These are phyloP conservation scores for Phytophthora cajani DNA, from an alignment of 352 stramenopile species.

Conservation along the genomic window DNA sequence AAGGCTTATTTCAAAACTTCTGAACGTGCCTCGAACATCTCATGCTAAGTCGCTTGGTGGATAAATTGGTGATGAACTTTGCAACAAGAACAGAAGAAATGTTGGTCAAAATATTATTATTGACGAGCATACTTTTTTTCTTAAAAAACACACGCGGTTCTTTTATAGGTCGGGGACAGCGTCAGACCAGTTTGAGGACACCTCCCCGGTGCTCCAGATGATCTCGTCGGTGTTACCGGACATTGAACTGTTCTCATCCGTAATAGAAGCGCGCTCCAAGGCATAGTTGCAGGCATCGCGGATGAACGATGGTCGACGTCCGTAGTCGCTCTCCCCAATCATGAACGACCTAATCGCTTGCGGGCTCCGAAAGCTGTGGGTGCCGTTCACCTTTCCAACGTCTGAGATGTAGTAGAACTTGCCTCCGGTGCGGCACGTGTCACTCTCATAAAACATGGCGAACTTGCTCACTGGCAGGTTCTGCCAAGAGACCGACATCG, in stretches of 20 bases:
- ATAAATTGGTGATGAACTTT: too few species aligned
- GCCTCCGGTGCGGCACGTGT: slow-evolving; percentile 2
- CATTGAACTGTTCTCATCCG: background rate
- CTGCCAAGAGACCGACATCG: slow-evolving; percentile 2
- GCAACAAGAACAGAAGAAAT: too few species aligned
- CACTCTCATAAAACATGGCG: slow-evolving; percentile 14
- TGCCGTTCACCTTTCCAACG: slow-evolving; percentile 1
- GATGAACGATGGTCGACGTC: slow-evolving; percentile 1
- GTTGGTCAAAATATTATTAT: too few species aligned
- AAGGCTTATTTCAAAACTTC: too few species aligned
- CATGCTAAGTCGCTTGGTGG: too few species aligned
- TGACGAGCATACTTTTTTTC: too few species aligned
- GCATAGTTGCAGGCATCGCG: background rate
- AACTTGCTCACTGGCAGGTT: slow-evolving; percentile 2
- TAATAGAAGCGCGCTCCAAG: background rate
- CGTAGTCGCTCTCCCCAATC: slow-evolving; percentile 11
- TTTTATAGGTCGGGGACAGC: background rate
- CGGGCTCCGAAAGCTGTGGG: slow-evolving; percentile 4
- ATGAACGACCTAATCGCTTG: slow-evolving; percentile 19
- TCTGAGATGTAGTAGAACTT: slow-evolving; percentile 16
- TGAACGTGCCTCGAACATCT: too few species aligned
- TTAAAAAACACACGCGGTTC: too few species aligned
- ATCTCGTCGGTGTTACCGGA: background rate
- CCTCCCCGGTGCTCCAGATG: background rate
- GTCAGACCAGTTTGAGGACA: slow-evolving; percentile 14